Conservation (phyloP, 2,329 filamentous ascomycete genomes). For the Phoma sp. region DNA sequence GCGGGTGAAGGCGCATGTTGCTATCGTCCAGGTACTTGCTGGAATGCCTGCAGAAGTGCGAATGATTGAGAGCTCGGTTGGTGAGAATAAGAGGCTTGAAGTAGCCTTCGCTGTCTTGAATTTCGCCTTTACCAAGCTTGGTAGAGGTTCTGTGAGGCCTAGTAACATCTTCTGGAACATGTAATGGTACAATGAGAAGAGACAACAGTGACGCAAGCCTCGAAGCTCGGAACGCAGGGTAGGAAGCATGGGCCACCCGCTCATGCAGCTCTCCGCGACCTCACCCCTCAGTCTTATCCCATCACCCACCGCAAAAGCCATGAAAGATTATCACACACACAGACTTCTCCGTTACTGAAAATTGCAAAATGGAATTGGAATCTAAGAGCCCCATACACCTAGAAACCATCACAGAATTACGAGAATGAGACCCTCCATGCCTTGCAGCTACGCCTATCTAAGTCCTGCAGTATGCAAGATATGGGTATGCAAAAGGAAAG, state of each 20-base stretch:
- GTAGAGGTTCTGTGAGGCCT: conserved; percentile 44
- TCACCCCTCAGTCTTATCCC: conserved; percentile 1
- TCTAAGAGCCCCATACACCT: neutral
- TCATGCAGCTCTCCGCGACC: conserved; percentile 7
- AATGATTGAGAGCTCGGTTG: conserved; percentile 50
- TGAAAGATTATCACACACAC: neutral
- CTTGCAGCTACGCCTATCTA: conserved; percentile 10
- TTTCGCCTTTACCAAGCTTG: conserved; percentile 48
- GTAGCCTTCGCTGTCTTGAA: conserved; percentile 47
- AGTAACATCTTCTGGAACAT: conserved; percentile 39
- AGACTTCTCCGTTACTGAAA: neutral
- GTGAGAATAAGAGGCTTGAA: conserved; percentile 49
- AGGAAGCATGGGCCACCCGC: neutral
- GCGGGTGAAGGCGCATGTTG: neutral
- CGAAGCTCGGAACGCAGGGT: conserved; percentile 10
- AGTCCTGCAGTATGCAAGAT: conserved; percentile 6
- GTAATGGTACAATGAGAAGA: conserved; percentile 11
- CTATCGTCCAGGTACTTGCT: conserved; percentile 35
- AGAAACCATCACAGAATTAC: neutral
- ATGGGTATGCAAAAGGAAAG: conserved; percentile 7
- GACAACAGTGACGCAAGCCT: conserved; percentile 3
- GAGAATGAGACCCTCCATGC: neutral
- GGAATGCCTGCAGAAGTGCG: conserved; percentile 47
- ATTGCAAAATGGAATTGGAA: neutral
- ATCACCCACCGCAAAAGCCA: neutral